A percentile compares a stretch with the other conserved stretches of the same genome.
These are phyloP conservation scores for Hypsizygus marmoreus DNA, from an alignment of 768 basidiomycete species.

Conservation along the genomic window DNA sequence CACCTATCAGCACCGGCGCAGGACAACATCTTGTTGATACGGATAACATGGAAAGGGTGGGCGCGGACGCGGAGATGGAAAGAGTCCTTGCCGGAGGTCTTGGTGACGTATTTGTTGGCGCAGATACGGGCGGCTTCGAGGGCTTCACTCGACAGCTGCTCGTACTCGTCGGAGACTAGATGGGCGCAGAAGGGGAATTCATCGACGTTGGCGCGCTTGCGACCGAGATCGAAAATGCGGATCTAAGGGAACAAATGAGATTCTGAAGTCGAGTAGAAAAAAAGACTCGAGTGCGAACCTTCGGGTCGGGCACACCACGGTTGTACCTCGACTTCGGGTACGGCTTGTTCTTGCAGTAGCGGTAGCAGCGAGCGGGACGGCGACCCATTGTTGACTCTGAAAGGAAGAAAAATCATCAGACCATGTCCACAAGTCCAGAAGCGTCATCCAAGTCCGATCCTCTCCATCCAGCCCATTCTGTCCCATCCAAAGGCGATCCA, in stretches of 20 bases:
- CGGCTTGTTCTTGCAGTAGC: constrained; percentile 99
- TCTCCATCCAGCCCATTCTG: constrained; percentile 13
- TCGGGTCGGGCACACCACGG: constrained; percentile 97
- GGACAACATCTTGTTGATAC: constrained; percentile 99
- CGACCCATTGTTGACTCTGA: constrained; percentile 71
- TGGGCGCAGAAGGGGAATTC: constrained; percentile 98
- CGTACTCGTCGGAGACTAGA: constrained; percentile 97
- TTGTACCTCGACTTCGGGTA: constrained; percentile 96
- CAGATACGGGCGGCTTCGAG: constrained; percentile 99
- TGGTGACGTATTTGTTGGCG: constrained; percentile 99
- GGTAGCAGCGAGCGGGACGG: constrained; percentile 96
- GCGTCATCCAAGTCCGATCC: constrained; percentile 16
- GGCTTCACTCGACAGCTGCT: constrained; percentile 93
- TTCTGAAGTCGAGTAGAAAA: neutral
- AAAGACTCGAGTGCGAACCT: constrained; percentile 46
- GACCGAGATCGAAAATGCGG: constrained; percentile 93
- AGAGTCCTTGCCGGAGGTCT: constrained; percentile 96
- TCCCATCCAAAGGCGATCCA: neutral
- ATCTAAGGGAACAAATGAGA: constrained; percentile 53
- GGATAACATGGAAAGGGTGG: constrained; percentile 98
- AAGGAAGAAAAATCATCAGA: constrained; percentile 7
- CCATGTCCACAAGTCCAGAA: constrained; percentile 2
- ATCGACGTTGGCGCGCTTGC: constrained; percentile 95
- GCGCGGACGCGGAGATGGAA: constrained; percentile 98
- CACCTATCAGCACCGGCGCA: constrained; percentile 98